phyloP scores from a whole-genome alignment of 1,284 basidiomycete species.

The Lentinula novae-zelandiae region DNA sequence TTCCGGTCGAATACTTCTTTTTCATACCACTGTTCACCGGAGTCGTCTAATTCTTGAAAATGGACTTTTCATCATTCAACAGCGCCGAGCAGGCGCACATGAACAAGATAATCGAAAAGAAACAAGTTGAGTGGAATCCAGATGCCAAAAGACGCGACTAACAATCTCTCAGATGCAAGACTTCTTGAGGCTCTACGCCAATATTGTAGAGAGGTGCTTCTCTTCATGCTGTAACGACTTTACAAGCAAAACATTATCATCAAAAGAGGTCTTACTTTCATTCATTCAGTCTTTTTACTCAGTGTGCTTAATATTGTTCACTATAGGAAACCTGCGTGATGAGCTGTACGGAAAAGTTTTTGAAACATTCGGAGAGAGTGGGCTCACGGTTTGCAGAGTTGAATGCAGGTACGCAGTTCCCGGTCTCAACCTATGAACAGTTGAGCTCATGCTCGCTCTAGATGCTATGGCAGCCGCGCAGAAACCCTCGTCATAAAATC shows the following conservation, averaged over 20 bases:
- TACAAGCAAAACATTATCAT: conserved; percentile 88
- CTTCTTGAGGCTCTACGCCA: conserved; percentile 95
- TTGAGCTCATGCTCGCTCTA: conserved; percentile 13
- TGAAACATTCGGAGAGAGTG: conserved; percentile 95
- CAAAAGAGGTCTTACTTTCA: conserved; percentile 76
- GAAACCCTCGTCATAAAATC: conserved; percentile 7
- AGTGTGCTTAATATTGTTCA: conserved; percentile 10
- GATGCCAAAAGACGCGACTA: neutral
- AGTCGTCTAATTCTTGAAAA: conserved; percentile 27
- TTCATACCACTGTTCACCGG: neutral
- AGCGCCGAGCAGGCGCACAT: conserved; percentile 87
- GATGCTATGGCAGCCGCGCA: conserved; percentile 30
- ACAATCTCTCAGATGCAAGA: conserved; percentile 83
- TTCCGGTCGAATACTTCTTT: conserved; percentile 9
- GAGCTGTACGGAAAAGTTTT: conserved; percentile 89
- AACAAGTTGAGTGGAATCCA: conserved; percentile 60
- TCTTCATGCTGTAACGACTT: conserved; percentile 95
- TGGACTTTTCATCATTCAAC: conserved; percentile 88
- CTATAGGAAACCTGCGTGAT: conserved; percentile 65
- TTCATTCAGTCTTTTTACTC: neutral
- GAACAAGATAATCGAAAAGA: conserved; percentile 88
- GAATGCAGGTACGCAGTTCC: conserved; percentile 71
- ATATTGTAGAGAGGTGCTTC: conserved; percentile 95
- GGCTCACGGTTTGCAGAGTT: conserved; percentile 90
- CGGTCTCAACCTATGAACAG: neutral